Conservation (phyloP, 2,329 filamentous ascomycete species). For the Dothideomycetes sp. region DNA sequence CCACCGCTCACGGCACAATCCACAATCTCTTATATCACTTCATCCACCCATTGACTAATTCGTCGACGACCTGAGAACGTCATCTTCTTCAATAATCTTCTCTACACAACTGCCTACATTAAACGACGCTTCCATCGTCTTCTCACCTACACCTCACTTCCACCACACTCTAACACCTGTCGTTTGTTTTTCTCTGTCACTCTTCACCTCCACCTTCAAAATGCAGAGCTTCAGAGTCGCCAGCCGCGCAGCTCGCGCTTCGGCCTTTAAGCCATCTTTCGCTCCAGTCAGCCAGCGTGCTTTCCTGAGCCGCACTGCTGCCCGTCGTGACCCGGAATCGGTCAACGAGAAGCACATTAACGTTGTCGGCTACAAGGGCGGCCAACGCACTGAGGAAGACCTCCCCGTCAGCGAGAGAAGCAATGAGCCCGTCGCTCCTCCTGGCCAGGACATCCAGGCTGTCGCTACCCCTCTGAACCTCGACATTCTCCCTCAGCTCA, state of each 20-base stretch:
- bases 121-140: too few relatives aligned
- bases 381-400: slow-evolving; percentile 18
- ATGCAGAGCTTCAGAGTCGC: neutral
- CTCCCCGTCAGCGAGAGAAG: slow-evolving; percentile 15
- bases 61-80: too few relatives aligned
- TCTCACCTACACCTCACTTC: too few relatives aligned
- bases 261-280: neutral
- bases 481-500: slow-evolving; percentile 39
- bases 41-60: too few relatives aligned
- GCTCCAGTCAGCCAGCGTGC: neutral
- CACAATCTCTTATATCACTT: too few relatives aligned
- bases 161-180: too few relatives aligned
- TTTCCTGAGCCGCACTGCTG: slow-evolving; percentile 2
- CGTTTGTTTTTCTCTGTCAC: too few relatives aligned
- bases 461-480: slow-evolving; percentile 19
- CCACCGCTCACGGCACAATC: too few relatives aligned
- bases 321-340: slow-evolving; percentile 13
- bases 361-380: slow-evolving; percentile 20
- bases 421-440: slow-evolving; percentile 20
- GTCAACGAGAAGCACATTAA: slow-evolving; percentile 13
- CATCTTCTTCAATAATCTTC: too few relatives aligned
- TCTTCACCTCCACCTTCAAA: neutral
- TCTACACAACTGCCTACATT: too few relatives aligned
- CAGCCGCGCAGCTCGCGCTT: neutral
- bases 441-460: slow-evolving; percentile 21